phyloP scores from a whole-genome alignment of 352 stramenopile genomes.

The Phytophthora tubulina region DNA sequence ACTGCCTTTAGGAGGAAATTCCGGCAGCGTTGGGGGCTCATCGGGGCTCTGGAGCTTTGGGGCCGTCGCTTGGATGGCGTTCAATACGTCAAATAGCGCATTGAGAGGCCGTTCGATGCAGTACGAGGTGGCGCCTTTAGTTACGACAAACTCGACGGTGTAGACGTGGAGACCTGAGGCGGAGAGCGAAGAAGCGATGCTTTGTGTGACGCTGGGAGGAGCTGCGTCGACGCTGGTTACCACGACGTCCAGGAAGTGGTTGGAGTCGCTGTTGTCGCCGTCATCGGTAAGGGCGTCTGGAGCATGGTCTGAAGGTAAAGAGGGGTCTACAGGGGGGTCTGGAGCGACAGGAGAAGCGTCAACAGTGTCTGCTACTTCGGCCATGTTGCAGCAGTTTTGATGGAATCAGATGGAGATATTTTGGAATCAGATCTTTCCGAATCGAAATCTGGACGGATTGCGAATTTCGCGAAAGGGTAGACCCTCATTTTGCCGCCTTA shows the following conservation, averaged over 20 bases:
- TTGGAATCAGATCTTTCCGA: neutral
- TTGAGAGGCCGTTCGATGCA: constrained; percentile 59
- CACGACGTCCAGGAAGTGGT: constrained; percentile 65
- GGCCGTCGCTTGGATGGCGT: constrained; percentile 27
- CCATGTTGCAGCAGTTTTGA: neutral
- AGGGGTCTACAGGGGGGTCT: neutral
- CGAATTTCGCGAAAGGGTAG: too few species aligned
- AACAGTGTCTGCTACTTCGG: neutral
- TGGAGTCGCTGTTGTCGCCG: neutral
- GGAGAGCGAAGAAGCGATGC: constrained; percentile 51
- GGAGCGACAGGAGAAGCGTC: constrained; percentile 8
- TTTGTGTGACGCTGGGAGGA: constrained; percentile 45
- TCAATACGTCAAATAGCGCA: constrained; percentile 53
- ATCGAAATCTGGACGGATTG: too few species aligned
- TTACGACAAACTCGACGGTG: constrained; percentile 74
- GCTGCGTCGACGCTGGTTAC: constrained; percentile 69
- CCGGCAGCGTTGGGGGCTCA: constrained; percentile 30
- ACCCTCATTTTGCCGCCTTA: too few species aligned
- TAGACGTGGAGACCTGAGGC: constrained; percentile 47
- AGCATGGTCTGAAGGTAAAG: neutral
- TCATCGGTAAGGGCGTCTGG: neutral
- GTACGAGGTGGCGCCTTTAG: constrained; percentile 58
- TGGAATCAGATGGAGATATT: neutral
- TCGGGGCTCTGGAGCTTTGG: neutral
- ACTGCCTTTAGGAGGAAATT: constrained; percentile 62